Evolutionary conservation across 768 basidiomycete species (phyloP), one percentile per base, ranked within the genome.

Genomic region (Lentinula guzmanii): DNA sequence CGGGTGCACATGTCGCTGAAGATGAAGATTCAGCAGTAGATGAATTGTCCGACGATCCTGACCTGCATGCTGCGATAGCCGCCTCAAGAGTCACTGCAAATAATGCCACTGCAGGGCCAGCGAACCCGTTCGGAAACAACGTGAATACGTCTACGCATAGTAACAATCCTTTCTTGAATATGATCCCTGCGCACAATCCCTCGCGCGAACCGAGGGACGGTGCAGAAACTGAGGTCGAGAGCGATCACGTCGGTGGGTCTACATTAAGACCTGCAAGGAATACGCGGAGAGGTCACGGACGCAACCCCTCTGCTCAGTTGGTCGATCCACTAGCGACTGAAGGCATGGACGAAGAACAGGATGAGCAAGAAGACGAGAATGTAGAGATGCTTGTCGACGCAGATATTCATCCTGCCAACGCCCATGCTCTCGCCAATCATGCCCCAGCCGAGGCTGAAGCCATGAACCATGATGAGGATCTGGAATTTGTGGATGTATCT

Each of bases 171-270:
- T 54, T 54, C 34, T 15, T 39, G 10, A 54, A 54, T 37, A 35
- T 54, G 53, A 18, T 35, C 2, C 7, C n/a, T 9, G 28, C 52
- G 53, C 34, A 39, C 11, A n/a, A 15, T 43, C 50, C 52, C 11
- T n/a, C 35, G 5, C 46, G 34, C 21, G 65, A 55, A 31, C 58
- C 59, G 21, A 48, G 65, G 54, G 67, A 48, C 4, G 76, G 74
- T 24, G 73, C 72, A 21, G 77, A 77, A 67, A 77, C 75, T 18
- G 77, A 78, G 59, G 74, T 76, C 7, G 76, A 77, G 60, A 71
- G 65, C 4, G 76, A 74, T 2, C 69, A 50, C 24, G 57, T 43
- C 34, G 61, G 18, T 13, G 56, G 41, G 16, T 31, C 59, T 45
- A 53, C 43, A 8, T 21, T 24, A 51, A 45, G 33, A 51, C 43